A percentile compares a stretch with the other conserved stretches of the same genome.
Conservation (phyloP, 768 basidiomycete genomes). For the Gymnopilus dilepis region DNA sequence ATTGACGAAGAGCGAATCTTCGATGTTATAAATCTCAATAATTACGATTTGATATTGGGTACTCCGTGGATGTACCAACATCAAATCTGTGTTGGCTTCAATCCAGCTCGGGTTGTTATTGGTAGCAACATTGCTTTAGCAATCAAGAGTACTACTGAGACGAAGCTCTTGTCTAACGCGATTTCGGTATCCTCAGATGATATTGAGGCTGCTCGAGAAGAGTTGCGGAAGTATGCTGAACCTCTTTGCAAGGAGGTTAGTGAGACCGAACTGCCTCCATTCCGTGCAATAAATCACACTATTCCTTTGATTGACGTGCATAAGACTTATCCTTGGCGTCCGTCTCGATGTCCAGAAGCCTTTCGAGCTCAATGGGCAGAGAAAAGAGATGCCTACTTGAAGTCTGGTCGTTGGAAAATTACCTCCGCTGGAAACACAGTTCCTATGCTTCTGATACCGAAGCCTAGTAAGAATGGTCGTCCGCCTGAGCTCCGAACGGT, state of each 20-base stretch:
- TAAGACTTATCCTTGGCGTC: constrained; percentile 30
- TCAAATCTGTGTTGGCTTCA: constrained; percentile 32
- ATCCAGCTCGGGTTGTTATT: constrained; percentile 29
- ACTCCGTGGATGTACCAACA: constrained; percentile 40
- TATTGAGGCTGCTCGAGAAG: neutral
- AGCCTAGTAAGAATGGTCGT: constrained; percentile 19
- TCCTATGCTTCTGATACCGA: constrained; percentile 4
- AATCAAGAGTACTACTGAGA: constrained; percentile 1
- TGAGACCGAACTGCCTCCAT: constrained; percentile 32
- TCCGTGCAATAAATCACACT: constrained; percentile 39
- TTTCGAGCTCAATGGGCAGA: constrained; percentile 10
- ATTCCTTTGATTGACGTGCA: constrained; percentile 39
- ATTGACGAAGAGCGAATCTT: constrained; percentile 36
- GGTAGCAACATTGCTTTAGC: constrained; percentile 17
- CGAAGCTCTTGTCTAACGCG: neutral
- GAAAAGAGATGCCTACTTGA: neutral
- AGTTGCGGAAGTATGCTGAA: constrained; percentile 14
- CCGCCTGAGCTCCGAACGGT: constrained; percentile 33
- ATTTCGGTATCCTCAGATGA: constrained; percentile 21
- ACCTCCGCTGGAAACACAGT: neutral
- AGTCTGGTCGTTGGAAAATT: neutral
- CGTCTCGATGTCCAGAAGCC: constrained; percentile 12
- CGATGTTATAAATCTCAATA: constrained; percentile 42
- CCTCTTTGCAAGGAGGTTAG: constrained; percentile 26
- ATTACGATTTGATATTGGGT: constrained; percentile 45